A percentile compares a stretch with the other conserved stretches of the same genome.
phyloP scores from a whole-genome alignment of 345 rosid genomes.

The Turritis glabra region DNA sequence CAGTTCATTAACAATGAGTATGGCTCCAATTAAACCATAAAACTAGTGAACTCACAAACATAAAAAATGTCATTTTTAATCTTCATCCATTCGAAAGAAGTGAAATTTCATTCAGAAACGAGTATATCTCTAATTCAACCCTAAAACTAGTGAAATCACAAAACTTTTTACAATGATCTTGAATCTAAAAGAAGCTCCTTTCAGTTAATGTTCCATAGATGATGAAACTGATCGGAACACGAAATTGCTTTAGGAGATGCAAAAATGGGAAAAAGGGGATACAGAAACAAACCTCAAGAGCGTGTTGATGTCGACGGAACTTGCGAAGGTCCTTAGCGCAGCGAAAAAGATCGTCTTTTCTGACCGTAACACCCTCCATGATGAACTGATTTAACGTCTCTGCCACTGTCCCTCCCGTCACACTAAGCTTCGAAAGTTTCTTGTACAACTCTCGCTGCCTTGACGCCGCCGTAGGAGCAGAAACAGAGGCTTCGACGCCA shows the following conservation, averaged over 20 bases:
- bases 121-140: not conserved
- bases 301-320: conserved; percentile 54
- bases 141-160: not conserved
- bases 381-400: conserved; percentile 55
- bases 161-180: not conserved
- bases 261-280: not conserved
- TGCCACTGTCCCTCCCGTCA: conserved; percentile 57
- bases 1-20: not conserved
- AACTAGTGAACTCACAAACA: not conserved
- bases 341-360: conserved; percentile 47
- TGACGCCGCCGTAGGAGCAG: conserved; percentile 26
- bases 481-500: not conserved
- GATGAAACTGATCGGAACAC: not conserved
- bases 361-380: conserved; percentile 55
- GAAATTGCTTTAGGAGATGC: not conserved
- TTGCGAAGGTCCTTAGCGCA: conserved; percentile 62
- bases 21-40: not conserved
- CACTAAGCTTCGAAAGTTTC: conserved; percentile 54
- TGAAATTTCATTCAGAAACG: not conserved
- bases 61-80: not conserved
- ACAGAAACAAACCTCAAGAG: conserved; percentile 58
- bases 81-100: not conserved
- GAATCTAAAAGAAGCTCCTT: not conserved
- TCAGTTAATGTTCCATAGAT: not conserved
- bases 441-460: conserved; percentile 41